Evolutionary conservation across 208 protist genomes (phyloP).

Genomic region (Acanthamoeba healyi): DNA sequence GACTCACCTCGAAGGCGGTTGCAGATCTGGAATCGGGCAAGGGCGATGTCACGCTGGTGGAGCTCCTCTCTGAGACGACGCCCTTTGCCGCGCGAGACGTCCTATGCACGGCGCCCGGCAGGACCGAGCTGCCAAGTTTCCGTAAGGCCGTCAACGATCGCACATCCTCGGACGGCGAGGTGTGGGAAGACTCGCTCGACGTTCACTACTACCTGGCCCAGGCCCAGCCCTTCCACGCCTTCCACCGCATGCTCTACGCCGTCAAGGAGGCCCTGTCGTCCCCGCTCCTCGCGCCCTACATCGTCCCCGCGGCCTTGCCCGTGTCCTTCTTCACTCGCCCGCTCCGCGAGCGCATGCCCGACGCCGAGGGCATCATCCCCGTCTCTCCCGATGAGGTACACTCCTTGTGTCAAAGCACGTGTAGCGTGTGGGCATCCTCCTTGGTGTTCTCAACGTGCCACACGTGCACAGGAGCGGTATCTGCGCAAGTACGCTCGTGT

Average conservation of each 20-base stretch:
- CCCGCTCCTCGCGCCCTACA: not conserved
- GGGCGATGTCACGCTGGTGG: conserved; percentile 4
- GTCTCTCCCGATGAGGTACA: not conserved
- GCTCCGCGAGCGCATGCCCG: not conserved
- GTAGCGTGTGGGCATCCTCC: no score
- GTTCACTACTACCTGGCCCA: conserved; percentile 55
- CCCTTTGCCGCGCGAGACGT: not conserved
- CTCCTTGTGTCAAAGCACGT: no score
- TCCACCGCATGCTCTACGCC: not conserved
- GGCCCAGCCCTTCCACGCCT: conserved; percentile 46
- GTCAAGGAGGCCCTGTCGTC: conserved; percentile 10
- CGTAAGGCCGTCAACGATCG: not conserved
- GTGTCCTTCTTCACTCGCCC: not conserved
- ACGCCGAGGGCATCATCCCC: not conserved
- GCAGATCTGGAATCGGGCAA: conserved; percentile 10
- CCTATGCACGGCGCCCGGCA: not conserved
- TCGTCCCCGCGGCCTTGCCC: not conserved
- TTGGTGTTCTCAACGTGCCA: not conserved
- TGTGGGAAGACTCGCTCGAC: conserved; percentile 6
- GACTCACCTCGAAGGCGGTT: no score
- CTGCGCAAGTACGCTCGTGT: conserved; percentile 26
- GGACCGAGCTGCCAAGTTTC: not conserved
- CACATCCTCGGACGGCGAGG: not conserved
- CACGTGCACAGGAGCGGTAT: not conserved
- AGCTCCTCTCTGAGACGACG: conserved; percentile 14